Conservation (phyloP, 148 eudicot species). For the Cornus suecica region DNA sequence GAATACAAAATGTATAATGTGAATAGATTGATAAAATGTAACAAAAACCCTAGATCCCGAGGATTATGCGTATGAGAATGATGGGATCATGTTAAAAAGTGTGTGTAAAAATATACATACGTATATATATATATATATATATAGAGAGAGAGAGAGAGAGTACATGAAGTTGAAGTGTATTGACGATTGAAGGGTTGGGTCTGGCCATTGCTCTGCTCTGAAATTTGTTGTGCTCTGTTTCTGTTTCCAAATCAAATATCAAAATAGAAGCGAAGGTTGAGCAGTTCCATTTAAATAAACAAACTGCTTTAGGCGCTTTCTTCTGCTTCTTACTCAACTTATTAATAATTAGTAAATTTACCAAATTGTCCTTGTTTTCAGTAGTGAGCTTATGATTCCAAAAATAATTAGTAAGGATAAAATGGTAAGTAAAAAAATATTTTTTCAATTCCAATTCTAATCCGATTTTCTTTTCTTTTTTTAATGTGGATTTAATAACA, state of each 20-base stretch:
- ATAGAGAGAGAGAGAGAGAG: conserved; percentile 16
- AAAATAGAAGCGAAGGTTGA: neutral
- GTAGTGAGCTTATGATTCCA: too few relatives aligned
- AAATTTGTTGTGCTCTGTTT: neutral
- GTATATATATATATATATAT: too few relatives aligned
- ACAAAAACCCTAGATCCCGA: conserved; percentile 28
- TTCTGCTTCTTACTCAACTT: too few relatives aligned
- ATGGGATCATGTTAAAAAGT: neutral
- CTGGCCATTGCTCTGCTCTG: conserved; percentile 25
- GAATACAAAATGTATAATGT: neutral
- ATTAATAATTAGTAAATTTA: too few relatives aligned
- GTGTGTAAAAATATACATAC: too few relatives aligned
- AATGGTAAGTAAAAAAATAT: too few relatives aligned
- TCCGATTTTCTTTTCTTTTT: too few relatives aligned
- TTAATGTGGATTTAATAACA: too few relatives aligned
- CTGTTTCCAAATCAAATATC: neutral
- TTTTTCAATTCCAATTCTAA: too few relatives aligned
- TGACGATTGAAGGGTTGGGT: conserved; percentile 30
- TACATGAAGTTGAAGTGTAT: conserved; percentile 46
- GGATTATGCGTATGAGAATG: neutral
- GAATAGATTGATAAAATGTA: neutral
- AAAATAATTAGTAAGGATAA: too few relatives aligned
- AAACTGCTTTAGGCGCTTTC: neutral
- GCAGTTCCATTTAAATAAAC: neutral
- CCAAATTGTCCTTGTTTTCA: too few relatives aligned